These are phyloP conservation scores for Suhomyces faveliae DNA, from an alignment of 805 yeast species.

Conservation along the genomic window DNA sequence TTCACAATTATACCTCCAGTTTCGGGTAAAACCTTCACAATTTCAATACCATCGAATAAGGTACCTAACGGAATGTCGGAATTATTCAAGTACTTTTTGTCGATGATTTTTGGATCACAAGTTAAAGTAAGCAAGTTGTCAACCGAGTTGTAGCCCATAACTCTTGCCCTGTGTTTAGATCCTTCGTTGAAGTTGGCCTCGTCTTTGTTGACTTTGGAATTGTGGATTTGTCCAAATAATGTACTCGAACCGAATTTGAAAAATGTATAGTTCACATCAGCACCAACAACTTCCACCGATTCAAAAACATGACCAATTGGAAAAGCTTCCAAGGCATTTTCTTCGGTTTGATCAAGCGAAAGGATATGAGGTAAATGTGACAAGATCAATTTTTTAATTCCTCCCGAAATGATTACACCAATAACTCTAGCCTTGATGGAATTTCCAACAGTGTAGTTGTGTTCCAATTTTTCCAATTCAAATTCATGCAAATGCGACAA, in stretches of 20 bases:
- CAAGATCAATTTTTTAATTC: constrained; percentile 59
- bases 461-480: constrained; percentile 49
- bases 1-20: constrained; percentile 64
- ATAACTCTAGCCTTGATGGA: constrained; percentile 67
- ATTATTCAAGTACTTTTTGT: constrained; percentile 62
- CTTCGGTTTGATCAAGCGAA: constrained; percentile 23
- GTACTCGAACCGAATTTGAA: constrained; percentile 55
- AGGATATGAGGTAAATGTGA: constrained; percentile 61
- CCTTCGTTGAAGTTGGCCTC: constrained; percentile 56
- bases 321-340: constrained; percentile 54
- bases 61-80: constrained; percentile 80
- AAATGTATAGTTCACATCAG: constrained; percentile 55
- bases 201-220: constrained; percentile 61
- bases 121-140: constrained; percentile 72
- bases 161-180: constrained; percentile 71
- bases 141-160: constrained; percentile 62
- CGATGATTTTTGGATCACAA: constrained; percentile 61
- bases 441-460: constrained; percentile 67
- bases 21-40: constrained; percentile 55
- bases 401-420: constrained; percentile 49
- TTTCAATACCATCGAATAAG: constrained; percentile 49
- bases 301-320: constrained; percentile 75
- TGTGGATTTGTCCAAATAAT: constrained; percentile 70
- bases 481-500: constrained; percentile 60
- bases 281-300: constrained; percentile 56